A percentile compares a stretch with the other conserved stretches of the same genome.
These are phyloP conservation scores for Termitomyces sp. DNA, from an alignment of 768 basidiomycete genomes.

Conservation along the genomic window DNA sequence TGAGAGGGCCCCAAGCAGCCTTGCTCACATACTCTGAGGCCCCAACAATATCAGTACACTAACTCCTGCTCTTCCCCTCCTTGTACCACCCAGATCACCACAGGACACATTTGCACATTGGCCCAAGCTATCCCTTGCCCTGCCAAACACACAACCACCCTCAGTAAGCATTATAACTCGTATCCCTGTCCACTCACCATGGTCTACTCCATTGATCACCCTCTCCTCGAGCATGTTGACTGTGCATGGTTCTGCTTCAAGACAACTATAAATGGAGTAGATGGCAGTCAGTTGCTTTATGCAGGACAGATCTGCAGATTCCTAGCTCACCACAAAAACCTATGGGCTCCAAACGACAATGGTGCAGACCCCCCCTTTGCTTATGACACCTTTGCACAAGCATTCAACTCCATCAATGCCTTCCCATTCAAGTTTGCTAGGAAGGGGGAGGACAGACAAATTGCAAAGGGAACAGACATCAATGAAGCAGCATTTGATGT, in stretches of 20 bases:
- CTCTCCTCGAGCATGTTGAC: too few species aligned
- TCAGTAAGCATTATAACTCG: too few species aligned
- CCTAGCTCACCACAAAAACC: neutral
- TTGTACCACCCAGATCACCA: too few species aligned
- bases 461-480: neutral
- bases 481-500: neutral
- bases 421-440: neutral
- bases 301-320: neutral
- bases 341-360: neutral
- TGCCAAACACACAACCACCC: too few species aligned
- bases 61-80: too few species aligned
- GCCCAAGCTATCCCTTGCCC: too few species aligned
- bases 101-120: too few species aligned
- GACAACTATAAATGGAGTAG: too few species aligned
- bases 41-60: too few species aligned
- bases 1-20: too few species aligned
- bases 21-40: too few species aligned
- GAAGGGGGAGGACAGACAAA: neutral
- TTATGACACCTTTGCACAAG: neutral
- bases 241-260: neutral
- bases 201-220: neutral
- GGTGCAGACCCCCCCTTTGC: neutral
- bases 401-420: neutral
- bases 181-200: neutral
- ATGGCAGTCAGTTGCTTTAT: neutral